Conservation (phyloP, 192 early-diverging fungal genomes). For the Backusella liffmaniae region DNA sequence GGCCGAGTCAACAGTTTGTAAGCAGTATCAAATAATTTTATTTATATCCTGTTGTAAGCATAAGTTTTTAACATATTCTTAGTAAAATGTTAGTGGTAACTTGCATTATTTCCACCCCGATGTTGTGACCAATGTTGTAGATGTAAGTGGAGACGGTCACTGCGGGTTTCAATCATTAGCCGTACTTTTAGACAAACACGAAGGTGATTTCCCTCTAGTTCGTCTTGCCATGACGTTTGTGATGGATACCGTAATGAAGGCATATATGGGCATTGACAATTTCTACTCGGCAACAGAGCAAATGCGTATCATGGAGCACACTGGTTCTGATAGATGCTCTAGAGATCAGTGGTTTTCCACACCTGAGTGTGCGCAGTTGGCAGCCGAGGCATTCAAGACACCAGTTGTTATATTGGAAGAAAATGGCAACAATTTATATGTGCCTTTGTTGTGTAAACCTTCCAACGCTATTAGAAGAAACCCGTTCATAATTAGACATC, state of each 20-base stretch:
- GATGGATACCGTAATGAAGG: neutral
- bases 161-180: neutral
- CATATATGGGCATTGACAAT: neutral
- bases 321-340: neutral
- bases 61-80: too few species aligned
- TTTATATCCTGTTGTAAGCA: too few species aligned
- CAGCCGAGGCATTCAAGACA: neutral
- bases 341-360: neutral
- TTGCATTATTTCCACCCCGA: neutral
- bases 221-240: neutral
- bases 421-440: neutral
- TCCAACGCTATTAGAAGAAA: neutral
- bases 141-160: neutral
- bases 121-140: neutral
- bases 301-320: neutral
- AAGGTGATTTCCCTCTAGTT: neutral
- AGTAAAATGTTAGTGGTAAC: neutral
- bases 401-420: neutral
- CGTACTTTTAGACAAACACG: neutral
- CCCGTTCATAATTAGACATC: neutral
- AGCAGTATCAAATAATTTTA: too few species aligned
- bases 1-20: too few species aligned
- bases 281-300: neutral
- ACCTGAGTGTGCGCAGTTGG: neutral
- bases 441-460: neutral